phyloP scores from a whole-genome alignment of 768 basidiomycete species.

The Boletus sp. region DNA sequence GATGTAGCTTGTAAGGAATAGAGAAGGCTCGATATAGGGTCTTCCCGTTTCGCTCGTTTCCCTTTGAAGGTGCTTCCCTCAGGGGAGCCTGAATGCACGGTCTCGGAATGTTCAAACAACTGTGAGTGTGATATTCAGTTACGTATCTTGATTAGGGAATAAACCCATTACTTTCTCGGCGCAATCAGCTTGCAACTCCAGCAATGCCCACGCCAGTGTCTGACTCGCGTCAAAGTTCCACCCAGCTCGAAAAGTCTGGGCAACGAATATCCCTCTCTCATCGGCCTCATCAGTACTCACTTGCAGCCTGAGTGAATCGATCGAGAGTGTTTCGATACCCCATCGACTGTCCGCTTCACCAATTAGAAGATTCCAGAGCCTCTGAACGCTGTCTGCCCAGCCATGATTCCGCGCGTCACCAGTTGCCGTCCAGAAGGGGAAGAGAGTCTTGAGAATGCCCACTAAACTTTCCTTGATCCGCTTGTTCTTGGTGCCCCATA shows the following conservation, averaged over 20 bases:
- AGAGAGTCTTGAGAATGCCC: conserved; percentile 65
- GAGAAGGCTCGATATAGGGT: conserved; percentile 59
- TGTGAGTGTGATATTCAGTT: conserved; percentile 27
- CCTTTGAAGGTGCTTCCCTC: conserved; percentile 30
- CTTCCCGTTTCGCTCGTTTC: conserved; percentile 57
- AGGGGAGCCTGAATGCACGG: conserved; percentile 40
- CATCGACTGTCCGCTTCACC: conserved; percentile 63
- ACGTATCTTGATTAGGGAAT: not conserved
- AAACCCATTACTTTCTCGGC: conserved; percentile 52
- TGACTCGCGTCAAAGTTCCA: conserved; percentile 67
- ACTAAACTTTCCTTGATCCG: conserved; percentile 77
- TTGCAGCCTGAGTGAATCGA: conserved; percentile 65
- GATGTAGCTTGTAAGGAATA: conserved; percentile 40
- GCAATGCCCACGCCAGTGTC: conserved; percentile 74
- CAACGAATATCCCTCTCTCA: conserved; percentile 49
- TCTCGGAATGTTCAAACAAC: conserved; percentile 67
- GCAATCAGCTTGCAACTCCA: conserved; percentile 82
- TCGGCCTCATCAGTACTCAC: conserved; percentile 17
- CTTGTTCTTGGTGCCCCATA: conserved; percentile 82
- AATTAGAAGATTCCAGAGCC: conserved; percentile 55
- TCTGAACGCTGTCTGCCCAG: conserved; percentile 47
- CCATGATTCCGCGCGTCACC: conserved; percentile 34
- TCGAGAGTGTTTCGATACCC: conserved; percentile 61
- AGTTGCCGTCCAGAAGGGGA: conserved; percentile 63
- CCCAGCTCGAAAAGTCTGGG: conserved; percentile 69